These are phyloP conservation scores for Rhamnella rubrinervis DNA, from an alignment of 331 rosid genomes.

Conservation along the genomic window DNA sequence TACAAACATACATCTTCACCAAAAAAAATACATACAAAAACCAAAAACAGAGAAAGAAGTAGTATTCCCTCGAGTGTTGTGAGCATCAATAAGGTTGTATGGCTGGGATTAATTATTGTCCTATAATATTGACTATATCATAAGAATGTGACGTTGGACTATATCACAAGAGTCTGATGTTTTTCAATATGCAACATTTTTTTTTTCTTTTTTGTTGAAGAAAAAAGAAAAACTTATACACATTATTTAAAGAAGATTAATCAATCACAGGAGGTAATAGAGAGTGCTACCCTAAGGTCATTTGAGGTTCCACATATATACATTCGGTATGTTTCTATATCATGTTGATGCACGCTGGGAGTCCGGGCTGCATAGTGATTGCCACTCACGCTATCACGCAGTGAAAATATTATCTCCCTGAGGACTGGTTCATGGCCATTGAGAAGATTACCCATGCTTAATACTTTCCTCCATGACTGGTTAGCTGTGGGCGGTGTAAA, in stretches of 20 bases:
- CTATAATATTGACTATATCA: too few relatives aligned
- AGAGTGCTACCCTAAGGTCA: slow-evolving; percentile 84
- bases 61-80: too few relatives aligned
- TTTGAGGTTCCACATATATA: slow-evolving; percentile 83
- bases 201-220: too few relatives aligned
- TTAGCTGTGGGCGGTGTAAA: slow-evolving; percentile 80
- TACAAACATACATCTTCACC: too few relatives aligned
- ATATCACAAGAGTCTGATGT: too few relatives aligned
- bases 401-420: slow-evolving; percentile 76
- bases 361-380: slow-evolving; percentile 74
- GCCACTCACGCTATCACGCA: slow-evolving; percentile 57
- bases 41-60: too few relatives aligned
- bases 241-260: slow-evolving; percentile 30
- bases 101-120: too few relatives aligned
- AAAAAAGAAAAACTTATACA: not conserved
- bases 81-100: too few relatives aligned
- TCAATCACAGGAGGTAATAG: slow-evolving; percentile 94
- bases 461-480: slow-evolving; percentile 91
- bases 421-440: slow-evolving; percentile 86
- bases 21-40: too few relatives aligned
- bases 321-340: slow-evolving; percentile 82
- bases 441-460: slow-evolving; percentile 97
- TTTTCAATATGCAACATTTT: too few relatives aligned
- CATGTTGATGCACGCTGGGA: slow-evolving; percentile 44
- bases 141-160: too few relatives aligned